Percentiles rank a stretch among this genome's conserved stretches.
phyloP scores from a whole-genome alignment of 2,329 filamentous ascomycete species.

The Fusarium udum region DNA sequence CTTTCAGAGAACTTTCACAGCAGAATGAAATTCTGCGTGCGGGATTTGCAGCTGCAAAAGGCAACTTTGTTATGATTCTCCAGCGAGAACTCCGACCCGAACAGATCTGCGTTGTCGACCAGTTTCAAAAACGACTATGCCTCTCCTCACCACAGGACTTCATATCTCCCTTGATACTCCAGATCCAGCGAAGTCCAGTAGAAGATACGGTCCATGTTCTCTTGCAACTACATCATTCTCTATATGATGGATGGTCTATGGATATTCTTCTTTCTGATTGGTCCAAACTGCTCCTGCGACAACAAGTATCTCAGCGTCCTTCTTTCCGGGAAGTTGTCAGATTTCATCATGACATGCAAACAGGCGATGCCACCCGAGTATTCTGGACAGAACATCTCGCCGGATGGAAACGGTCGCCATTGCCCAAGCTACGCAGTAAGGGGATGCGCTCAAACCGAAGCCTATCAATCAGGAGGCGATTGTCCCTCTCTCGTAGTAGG shows the following conservation, averaged over 20 bases:
- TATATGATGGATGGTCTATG: slow-evolving; percentile 95
- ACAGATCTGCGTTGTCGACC: slow-evolving; percentile 55
- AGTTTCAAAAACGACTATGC: slow-evolving; percentile 51
- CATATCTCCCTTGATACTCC: slow-evolving; percentile 69
- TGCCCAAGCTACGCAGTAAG: slow-evolving; percentile 61
- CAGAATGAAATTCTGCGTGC: slow-evolving; percentile 76
- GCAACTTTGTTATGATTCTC: slow-evolving; percentile 57
- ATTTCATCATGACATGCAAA: slow-evolving; percentile 52
- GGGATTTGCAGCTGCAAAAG: slow-evolving; percentile 70
- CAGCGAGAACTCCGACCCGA: slow-evolving; percentile 62
- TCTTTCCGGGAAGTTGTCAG: slow-evolving; percentile 69
- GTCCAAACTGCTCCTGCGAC: slow-evolving; percentile 55
- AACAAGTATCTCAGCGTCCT: slow-evolving; percentile 53
- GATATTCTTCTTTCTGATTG: slow-evolving; percentile 78
- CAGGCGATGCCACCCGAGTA: slow-evolving; percentile 55
- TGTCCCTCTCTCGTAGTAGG: slow-evolving; percentile 28
- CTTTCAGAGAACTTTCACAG: slow-evolving; percentile 60
- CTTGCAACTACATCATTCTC: slow-evolving; percentile 78
- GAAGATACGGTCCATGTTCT: slow-evolving; percentile 46
- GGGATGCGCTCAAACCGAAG: slow-evolving; percentile 37
- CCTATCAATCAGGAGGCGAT: slow-evolving; percentile 5
- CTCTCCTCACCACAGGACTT: slow-evolving; percentile 51
- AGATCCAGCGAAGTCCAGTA: slow-evolving; percentile 53
- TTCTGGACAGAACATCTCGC: slow-evolving; percentile 78
- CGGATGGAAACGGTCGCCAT: slow-evolving; percentile 60